Evolutionary conservation across 345 rosid genomes (phyloP), one percentile per base, ranked within the genome.

Genomic region (Hevea brasiliensis): DNA sequence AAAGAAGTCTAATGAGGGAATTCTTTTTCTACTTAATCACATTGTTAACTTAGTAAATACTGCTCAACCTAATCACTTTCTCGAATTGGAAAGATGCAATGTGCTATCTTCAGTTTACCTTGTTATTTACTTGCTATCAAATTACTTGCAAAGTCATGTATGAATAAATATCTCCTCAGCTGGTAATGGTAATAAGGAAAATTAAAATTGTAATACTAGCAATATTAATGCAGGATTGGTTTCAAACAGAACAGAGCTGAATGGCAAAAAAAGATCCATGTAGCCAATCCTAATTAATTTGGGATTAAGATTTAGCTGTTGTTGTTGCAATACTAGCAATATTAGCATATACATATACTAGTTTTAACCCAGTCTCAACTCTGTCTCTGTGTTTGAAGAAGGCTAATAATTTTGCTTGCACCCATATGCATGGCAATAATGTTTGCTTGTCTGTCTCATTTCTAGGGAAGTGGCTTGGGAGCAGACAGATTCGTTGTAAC

Each of bases 401-500:
- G 37, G 37, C 3, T 32, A 32, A 32, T 4, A 32, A 47, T 78
- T 48, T 61, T 61, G 6, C 11, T 20, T 41, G 23, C 29, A 7
- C 42, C 14, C 1, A 3, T 12, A 55, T n/a, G 17, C 13, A 24
- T 24, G 41, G 17, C 23, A n/a, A 23, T 66, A 59, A 57, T 67
- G 41, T 37, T 42, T 45, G 3, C 8, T 51, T 32, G 21, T 27
- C 24, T 40, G 32, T 9, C 3, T 42, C 26, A 23, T 54, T 26
- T 69, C 47, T 70, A 92, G 99, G 99, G 26, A 95, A 95, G 83
- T 95, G 99, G 99, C 87, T 92, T 65, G 94, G 98, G 55, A 92
- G 94, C 72, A 84, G 98, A 76, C 99, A 95, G 85, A 92, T 95
- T 65, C 87, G 98, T 61, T 95, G 99, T 76, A 92, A 91, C 84